Evolutionary conservation across 495 filamentous ascomycete species (phyloP).

Genomic region (Daldinia grandis): DNA sequence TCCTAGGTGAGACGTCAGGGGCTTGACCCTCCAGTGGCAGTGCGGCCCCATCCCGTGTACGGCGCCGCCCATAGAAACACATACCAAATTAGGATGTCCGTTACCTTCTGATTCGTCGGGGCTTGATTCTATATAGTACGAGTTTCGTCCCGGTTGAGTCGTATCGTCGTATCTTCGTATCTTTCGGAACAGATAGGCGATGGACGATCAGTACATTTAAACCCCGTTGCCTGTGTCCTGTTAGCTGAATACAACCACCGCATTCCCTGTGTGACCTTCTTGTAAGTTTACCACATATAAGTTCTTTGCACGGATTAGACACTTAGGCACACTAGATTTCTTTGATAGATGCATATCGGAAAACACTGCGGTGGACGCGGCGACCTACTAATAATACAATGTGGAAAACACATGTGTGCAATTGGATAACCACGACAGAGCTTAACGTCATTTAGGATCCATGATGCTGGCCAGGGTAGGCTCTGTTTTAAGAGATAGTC

Average conservation of each 20-base stretch:
- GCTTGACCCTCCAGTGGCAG: not conserved
- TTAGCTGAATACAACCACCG: not conserved
- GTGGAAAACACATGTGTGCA: too few species aligned
- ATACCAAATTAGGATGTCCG: conserved; percentile 29
- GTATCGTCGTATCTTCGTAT: not conserved
- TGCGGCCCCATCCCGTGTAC: conserved; percentile 6
- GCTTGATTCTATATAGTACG: not conserved
- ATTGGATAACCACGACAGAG: too few species aligned
- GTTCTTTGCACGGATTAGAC: not conserved
- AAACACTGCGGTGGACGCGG: too few species aligned
- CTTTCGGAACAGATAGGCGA: not conserved
- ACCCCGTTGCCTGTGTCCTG: not conserved
- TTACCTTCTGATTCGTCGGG: conserved; percentile 25
- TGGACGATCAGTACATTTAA: not conserved
- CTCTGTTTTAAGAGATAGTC: not conserved
- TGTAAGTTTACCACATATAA: not conserved
- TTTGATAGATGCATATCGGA: too few species aligned
- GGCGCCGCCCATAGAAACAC: not conserved
- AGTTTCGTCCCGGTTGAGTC: not conserved
- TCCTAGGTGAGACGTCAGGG: not conserved
- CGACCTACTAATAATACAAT: too few species aligned
- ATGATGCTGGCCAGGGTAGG: not conserved
- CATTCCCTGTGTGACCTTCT: not conserved
- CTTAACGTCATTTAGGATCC: not conserved
- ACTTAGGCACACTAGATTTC: too few species aligned